Conservation (phyloP, 2,329 filamentous ascomycete species). For the Apiospora phragmitis region DNA sequence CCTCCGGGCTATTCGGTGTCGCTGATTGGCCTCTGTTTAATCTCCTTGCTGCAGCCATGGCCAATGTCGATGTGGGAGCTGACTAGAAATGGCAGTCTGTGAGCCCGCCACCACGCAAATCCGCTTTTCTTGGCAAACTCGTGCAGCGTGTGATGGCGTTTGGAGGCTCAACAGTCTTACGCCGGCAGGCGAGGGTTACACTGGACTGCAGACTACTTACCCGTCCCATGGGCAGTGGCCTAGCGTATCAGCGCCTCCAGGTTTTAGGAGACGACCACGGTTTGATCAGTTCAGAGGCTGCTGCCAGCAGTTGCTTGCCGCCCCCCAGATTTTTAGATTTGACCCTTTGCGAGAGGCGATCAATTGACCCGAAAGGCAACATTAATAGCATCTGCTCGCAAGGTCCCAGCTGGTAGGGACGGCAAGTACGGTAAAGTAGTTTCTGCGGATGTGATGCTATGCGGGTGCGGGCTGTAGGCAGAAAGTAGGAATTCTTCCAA, state of each 20-base stretch:
- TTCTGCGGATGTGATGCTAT: background rate
- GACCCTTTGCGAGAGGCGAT: background rate
- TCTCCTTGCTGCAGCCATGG: background rate
- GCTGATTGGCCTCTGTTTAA: background rate
- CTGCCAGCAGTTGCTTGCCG: background rate
- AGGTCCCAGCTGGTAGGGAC: background rate
- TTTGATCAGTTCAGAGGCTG: too few relatives aligned
- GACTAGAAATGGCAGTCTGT: conserved; percentile 9
- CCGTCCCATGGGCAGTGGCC: background rate
- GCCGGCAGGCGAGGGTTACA: background rate
- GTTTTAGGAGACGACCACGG: background rate
- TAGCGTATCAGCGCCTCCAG: background rate
- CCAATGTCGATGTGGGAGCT: conserved; percentile 1
- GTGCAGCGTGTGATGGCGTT: background rate
- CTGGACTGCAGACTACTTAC: background rate
- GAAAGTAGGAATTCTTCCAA: conserved; percentile 3
- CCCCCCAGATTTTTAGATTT: background rate
- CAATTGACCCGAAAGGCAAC: background rate
- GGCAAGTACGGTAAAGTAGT: background rate
- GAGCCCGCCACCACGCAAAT: background rate
- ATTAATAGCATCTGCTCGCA: background rate
- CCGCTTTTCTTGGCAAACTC: background rate
- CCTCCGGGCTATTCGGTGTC: background rate
- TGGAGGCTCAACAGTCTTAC: conserved; percentile 8
- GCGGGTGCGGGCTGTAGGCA: background rate